Base-by-base conservation (phyloP, 2,329 filamentous ascomycete genomes). In the Pestalotiopsis sp. region DNA sequence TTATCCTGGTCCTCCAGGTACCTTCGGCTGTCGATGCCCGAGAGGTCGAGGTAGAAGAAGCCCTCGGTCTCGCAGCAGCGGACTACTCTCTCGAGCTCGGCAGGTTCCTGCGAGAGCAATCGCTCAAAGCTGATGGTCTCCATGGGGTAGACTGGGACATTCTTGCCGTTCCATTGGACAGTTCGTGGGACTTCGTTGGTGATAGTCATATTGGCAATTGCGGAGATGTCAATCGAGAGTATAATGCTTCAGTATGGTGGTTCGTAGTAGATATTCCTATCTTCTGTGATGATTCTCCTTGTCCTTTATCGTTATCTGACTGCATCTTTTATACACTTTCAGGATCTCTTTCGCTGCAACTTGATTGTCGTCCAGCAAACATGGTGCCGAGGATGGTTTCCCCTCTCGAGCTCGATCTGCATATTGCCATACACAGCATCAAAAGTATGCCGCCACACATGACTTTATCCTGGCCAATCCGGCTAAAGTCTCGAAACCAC, bases 31-130 rank as follows among this genome's bases (percentile, higher is more conserved):
- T 88, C 86, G 69, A 87, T 85, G 70, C 80, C 81, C 70, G 83
- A 74, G 11, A 88, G 81, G 74, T 88, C 84, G 56, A 89, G 81
- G 75, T 88, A 87, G 77, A 88, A 89, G 80, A 84, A 89, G 1
- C 86, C 86, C 41, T 85, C 82, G 23, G 83, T 79, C 69, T 84
- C 78, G 75, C 86, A 88, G 71, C 80, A 81, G 45, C 81, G 78
- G 67, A 87, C 75, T 7, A 87, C 78, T 73, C 83, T 86, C 70
- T 87, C 84, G 9, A 88, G 76, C 77, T 89, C 86, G 23, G 76
- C 78, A 7, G 86, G 85, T 70, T 89, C 85, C 71, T 87, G 84
- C 0, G 85, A 88, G 45, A 88, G 83, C 66, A 89, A 77, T 61
- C 79, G 80, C 20, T 80, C 81, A 73, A 85, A 88, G 80, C 86